A percentile compares a stretch with the other conserved stretches of the same genome.
Conservation (phyloP, 257 asterid genomes). For the Plantago elongata region DNA sequence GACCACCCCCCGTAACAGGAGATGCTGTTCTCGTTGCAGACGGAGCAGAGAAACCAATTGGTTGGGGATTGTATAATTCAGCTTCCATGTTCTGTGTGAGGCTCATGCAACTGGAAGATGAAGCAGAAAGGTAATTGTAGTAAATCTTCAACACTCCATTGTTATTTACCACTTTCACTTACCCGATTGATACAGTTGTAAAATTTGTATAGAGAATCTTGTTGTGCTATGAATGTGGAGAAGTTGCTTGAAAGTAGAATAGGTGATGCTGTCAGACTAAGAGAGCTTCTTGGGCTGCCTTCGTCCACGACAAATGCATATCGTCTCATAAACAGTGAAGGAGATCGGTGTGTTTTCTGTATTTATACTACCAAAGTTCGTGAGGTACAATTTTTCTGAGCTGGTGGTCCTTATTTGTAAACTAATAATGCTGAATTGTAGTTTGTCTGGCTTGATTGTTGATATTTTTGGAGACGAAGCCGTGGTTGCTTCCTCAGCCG, state of each 20-base stretch:
- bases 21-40: conserved; percentile 85
- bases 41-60: conserved; percentile 83
- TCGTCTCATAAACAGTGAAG: conserved; percentile 96
- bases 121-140: conserved; percentile 52
- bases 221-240: conserved; percentile 58
- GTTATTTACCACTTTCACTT: conserved; percentile 8
- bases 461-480: conserved; percentile 90
- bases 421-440: conserved; percentile 25
- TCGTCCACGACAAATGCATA: conserved; percentile 68
- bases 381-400: neutral
- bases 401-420: neutral
- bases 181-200: conserved; percentile 18
- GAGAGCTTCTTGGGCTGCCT: conserved; percentile 75
- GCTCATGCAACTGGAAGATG: conserved; percentile 90
- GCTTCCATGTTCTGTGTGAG: conserved; percentile 95
- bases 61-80: conserved; percentile 93
- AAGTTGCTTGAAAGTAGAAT: conserved; percentile 66
- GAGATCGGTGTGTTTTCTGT: conserved; percentile 58
- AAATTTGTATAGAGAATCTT: conserved; percentile 57
- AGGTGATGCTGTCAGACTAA: conserved; percentile 54
- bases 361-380: neutral
- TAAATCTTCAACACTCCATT: conserved; percentile 8
- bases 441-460: conserved; percentile 90
- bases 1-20: conserved; percentile 88
- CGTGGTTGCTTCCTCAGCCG: conserved; percentile 94